These are phyloP conservation scores for Colletotrichum phormii DNA, from an alignment of 2,329 filamentous ascomycete genomes.

Conservation along the genomic window DNA sequence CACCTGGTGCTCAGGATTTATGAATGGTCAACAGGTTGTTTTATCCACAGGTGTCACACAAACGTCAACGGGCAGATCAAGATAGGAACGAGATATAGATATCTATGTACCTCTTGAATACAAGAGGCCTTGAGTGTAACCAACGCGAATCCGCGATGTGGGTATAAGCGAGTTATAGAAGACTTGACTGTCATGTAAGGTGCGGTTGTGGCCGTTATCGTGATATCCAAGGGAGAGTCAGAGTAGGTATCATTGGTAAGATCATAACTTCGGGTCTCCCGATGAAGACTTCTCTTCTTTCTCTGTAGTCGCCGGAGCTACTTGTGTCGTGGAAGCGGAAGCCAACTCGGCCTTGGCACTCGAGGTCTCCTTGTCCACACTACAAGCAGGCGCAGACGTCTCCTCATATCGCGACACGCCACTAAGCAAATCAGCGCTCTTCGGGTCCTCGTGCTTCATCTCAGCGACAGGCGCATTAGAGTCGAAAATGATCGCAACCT, in stretches of 20 bases:
- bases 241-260: background rate
- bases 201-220: background rate
- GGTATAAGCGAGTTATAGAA: slow-evolving; percentile 24
- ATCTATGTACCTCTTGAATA: background rate
- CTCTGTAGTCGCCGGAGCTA: background rate
- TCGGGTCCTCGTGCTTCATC: slow-evolving; percentile 1
- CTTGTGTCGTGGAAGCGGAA: background rate
- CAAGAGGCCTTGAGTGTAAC: background rate
- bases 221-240: background rate
- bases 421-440: background rate
- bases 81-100: background rate
- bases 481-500: slow-evolving; percentile 29
- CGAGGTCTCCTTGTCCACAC: background rate
- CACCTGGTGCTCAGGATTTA: no score
- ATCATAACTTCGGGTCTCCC: slow-evolving; percentile 19
- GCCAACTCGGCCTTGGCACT: background rate
- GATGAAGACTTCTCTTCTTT: background rate
- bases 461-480: slow-evolving; percentile 13
- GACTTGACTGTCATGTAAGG: slow-evolving; percentile 9
- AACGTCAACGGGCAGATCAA: background rate
- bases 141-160: background rate
- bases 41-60: no score
- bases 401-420: slow-evolving; percentile 18
- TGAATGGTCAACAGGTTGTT: no score
- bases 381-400: background rate